These are phyloP conservation scores for Vishniacozyma victoriae DNA, from an alignment of 768 basidiomycete genomes.

Conservation along the genomic window DNA sequence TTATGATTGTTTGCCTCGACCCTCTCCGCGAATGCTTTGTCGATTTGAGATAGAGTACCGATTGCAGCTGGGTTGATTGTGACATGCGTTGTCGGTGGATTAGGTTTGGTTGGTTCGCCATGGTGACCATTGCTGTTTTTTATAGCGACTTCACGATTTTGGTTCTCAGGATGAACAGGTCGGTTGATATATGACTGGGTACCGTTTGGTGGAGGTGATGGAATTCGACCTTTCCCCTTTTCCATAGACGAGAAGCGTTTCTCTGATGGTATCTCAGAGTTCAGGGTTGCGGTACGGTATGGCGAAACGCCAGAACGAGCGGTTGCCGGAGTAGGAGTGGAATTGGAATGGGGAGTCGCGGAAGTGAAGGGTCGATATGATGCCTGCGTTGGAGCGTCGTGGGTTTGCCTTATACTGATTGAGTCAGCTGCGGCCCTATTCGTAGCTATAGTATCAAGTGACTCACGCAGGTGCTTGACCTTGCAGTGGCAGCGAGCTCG, in stretches of 20 bases:
- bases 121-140: no score
- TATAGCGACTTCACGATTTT: no score
- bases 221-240: slow-evolving; percentile 25
- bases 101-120: no score
- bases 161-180: no score
- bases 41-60: slow-evolving; percentile 4
- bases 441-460: no score
- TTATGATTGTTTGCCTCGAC: slow-evolving; percentile 19
- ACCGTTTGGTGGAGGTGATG: no score
- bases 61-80: not conserved
- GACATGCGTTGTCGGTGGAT: no score
- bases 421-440: not conserved
- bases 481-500: no score
- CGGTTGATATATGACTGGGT: no score
- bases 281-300: no score
- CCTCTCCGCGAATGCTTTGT: slow-evolving; percentile 19
- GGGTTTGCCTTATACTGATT: not conserved
- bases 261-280: not conserved
- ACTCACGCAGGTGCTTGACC: no score
- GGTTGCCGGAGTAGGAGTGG: not conserved
- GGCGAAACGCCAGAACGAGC: not conserved
- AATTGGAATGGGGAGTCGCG: not conserved
- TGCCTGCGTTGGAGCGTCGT: not conserved
- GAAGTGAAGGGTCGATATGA: not conserved
- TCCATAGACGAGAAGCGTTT: slow-evolving; percentile 7